Evolutionary conservation across 257 asterid genomes (phyloP).

Genomic region (Solanum gracilifrons): DNA sequence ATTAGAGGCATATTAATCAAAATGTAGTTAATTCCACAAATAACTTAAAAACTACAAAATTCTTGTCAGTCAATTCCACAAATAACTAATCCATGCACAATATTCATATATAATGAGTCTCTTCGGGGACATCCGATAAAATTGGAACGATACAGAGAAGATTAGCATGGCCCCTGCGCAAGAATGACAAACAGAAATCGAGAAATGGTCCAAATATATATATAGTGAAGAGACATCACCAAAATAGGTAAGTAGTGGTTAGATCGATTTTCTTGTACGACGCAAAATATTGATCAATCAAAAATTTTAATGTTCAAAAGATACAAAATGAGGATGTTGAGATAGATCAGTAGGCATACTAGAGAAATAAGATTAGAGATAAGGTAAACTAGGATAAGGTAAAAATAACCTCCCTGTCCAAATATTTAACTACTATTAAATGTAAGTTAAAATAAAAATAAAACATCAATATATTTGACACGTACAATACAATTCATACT

Average conservation of each 20-base stretch:
- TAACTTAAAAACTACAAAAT: neutral
- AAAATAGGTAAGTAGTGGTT: neutral
- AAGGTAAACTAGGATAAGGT: too few species aligned
- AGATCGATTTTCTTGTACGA: too few species aligned
- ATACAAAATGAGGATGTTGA: too few species aligned
- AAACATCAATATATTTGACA: neutral
- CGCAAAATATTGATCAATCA: neutral
- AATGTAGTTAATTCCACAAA: neutral
- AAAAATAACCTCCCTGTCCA: neutral
- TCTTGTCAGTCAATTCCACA: neutral
- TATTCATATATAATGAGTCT: neutral
- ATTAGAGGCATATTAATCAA: neutral
- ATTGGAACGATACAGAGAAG: conserved; percentile 17
- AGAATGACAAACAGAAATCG: neutral
- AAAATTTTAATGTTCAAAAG: too few species aligned
- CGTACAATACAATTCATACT: neutral
- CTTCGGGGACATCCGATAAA: conserved; percentile 11
- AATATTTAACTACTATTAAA: neutral
- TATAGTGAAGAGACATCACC: neutral
- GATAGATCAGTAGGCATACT: neutral
- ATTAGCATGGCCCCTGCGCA: conserved; percentile 12
- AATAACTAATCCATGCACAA: neutral
- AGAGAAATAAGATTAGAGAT: neutral
- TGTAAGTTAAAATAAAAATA: neutral
- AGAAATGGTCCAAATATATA: too few species aligned